phyloP scores from a whole-genome alignment of 768 basidiomycete genomes.

The Leccinum ochraceum region DNA sequence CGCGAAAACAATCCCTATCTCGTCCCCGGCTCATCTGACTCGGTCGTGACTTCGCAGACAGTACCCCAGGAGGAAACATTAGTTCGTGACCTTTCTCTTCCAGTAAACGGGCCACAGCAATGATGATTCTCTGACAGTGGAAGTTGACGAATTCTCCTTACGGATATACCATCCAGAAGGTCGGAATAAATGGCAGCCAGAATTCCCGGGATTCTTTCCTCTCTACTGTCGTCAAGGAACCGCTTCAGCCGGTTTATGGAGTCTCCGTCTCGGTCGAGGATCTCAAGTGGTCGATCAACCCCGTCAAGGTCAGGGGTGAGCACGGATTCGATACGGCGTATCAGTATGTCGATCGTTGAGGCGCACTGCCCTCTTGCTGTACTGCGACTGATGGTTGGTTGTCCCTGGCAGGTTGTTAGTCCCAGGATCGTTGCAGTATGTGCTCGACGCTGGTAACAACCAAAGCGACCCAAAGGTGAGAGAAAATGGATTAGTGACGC shows the following conservation, averaged over 20 bases:
- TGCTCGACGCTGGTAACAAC: constrained; percentile 2
- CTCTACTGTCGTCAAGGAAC: neutral
- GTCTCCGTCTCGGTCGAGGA: neutral
- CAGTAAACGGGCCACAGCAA: neutral
- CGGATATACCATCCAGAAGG: constrained; percentile 1
- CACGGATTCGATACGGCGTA: neutral
- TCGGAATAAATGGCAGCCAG: neutral
- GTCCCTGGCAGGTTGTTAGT: neutral
- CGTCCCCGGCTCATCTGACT: rapidly evolving
- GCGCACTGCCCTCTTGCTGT: neutral
- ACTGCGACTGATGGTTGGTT: neutral
- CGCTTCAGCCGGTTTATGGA: neutral
- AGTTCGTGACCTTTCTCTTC: neutral
- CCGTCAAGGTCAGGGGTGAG: neutral
- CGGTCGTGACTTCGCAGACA: neutral
- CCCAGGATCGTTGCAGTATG: neutral
- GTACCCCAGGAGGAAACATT: neutral
- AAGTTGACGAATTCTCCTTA: neutral
- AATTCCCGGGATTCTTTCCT: neutral
- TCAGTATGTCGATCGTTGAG: constrained; percentile 1
- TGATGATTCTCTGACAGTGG: constrained; percentile 5
- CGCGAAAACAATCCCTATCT: neutral
- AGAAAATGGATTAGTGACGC: neutral
- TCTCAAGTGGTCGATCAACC: constrained; percentile 2
- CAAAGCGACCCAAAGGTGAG: neutral